phyloP scores from a whole-genome alignment of 1,284 basidiomycete species.

The Ceratobasidium sp. region DNA sequence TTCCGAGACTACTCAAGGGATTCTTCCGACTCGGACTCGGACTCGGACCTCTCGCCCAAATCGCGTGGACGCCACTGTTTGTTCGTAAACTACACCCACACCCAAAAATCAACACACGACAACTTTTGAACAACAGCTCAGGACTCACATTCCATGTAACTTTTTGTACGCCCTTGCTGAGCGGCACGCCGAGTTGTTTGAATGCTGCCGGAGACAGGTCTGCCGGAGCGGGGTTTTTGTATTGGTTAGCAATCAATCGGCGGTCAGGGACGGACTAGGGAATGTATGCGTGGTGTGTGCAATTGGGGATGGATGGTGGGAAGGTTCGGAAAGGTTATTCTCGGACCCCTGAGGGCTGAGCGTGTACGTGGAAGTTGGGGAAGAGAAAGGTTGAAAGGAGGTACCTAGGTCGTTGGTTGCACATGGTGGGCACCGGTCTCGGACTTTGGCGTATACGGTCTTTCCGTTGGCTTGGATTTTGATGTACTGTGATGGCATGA shows the following conservation, averaged over 20 bases:
- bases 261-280: neutral
- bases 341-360: too few relatives aligned
- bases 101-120: too few relatives aligned
- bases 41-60: constrained; percentile 1
- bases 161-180: constrained; percentile 20
- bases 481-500: constrained; percentile 6
- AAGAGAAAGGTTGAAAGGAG: neutral
- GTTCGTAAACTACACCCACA: constrained; percentile 3
- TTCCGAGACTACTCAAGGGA: neutral
- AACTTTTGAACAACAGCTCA: too few relatives aligned
- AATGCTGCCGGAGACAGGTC: constrained; percentile 30
- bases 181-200: constrained; percentile 20
- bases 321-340: neutral
- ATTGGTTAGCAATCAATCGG: too few relatives aligned
- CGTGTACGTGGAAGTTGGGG: neutral
- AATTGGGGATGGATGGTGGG: neutral
- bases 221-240: neutral
- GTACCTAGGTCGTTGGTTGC: constrained; percentile 17
- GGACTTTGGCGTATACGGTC: constrained; percentile 26
- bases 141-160: constrained; percentile 29
- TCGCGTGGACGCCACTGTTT: constrained; percentile 21
- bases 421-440: constrained; percentile 37
- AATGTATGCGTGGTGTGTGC: neutral
- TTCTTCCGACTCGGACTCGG: constrained; percentile 1
- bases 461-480: constrained; percentile 29